These are phyloP conservation scores for Nicotiana tabacum DNA, from an alignment of 257 asterid species.

Conservation along the genomic window DNA sequence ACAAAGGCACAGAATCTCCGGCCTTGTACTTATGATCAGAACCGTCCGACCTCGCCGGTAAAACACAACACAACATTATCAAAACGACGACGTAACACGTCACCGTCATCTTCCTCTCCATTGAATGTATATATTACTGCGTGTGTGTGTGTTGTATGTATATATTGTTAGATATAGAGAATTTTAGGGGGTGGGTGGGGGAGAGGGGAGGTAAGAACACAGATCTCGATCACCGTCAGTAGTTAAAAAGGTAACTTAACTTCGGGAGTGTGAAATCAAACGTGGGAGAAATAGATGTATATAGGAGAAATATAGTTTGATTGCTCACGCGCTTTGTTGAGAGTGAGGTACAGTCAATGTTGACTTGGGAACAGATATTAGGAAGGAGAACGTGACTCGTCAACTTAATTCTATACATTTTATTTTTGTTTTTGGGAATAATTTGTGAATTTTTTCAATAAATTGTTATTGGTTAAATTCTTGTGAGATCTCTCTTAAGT, in stretches of 20 bases:
- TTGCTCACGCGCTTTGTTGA: neutral
- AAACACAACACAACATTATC: conserved; percentile 10
- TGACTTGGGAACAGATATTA: neutral
- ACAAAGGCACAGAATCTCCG: conserved; percentile 71
- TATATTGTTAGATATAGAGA: neutral
- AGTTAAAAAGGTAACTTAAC: neutral
- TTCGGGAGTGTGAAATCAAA: neutral
- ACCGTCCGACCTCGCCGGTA: conserved; percentile 49
- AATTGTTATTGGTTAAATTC: too few species aligned
- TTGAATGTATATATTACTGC: neutral
- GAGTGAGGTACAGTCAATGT: neutral
- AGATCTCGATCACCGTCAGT: conserved; percentile 10
- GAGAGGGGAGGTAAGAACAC: neutral
- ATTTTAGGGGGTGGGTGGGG: neutral
- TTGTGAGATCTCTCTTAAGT: too few species aligned
- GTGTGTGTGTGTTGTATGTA: neutral
- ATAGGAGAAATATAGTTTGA: neutral
- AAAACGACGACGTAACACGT: conserved; percentile 25
- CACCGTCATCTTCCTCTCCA: conserved; percentile 19
- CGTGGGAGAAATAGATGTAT: neutral
- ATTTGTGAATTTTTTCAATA: too few species aligned
- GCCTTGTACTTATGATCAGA: conserved; percentile 75
- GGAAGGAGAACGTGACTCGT: neutral
- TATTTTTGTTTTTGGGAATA: too few species aligned
- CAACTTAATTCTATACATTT: too few species aligned